Base-by-base conservation (phyloP, 2,329 filamentous ascomycete genomes). In the Fusarium denticulatum region DNA sequence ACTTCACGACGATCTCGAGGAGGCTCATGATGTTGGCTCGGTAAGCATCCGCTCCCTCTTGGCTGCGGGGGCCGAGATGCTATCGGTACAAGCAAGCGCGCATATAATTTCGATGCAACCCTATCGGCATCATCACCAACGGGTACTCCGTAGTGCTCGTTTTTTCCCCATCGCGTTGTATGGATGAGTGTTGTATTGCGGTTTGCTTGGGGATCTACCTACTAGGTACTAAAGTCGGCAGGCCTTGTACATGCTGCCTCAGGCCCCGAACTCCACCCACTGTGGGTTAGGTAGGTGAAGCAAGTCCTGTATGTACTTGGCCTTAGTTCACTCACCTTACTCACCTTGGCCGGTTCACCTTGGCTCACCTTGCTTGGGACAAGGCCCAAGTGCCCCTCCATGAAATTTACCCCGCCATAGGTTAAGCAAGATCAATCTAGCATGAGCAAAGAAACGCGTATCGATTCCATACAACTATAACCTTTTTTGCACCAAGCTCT, bases 371-470 rank as follows among this genome's bases (percentile, higher is more conserved):
- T 37, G 18, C 24, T 36, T 32, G 15, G 39, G 47, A 52, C 55
- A 52, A 64, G 69, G 55, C 57, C 57, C 47, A n/a, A 61, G 34
- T 74, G 77, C 77, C 77, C 77, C 77, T 79, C 77, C 76, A 79
- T 77, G 64, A 75, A 77, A 77, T 77, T 80, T 79, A 82, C 81
- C 81, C 81, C 80, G 80, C 80, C 81, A 82, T 78, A 68, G 56
- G 60, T 59, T 67, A 64, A 68, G 49, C 42, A 62, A 55, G 50
- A 40, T 65, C 71, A 61, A 67, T 70, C 66, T 39, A 67, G 56
- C 67, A 60, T 57, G 53, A 72, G 34, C 40, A 53, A 30, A 57
- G 71, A 63, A 72, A 77, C 79, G 79, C 80, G 78, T 80, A 76
- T 77, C 67, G 67, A 65, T 39, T 55, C 34, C 70, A 62, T 76